A percentile compares a stretch with the other conserved stretches of the same genome.
phyloP scores from a whole-genome alignment of 169 alveolate species.

The Eimeria falciformis region DNA sequence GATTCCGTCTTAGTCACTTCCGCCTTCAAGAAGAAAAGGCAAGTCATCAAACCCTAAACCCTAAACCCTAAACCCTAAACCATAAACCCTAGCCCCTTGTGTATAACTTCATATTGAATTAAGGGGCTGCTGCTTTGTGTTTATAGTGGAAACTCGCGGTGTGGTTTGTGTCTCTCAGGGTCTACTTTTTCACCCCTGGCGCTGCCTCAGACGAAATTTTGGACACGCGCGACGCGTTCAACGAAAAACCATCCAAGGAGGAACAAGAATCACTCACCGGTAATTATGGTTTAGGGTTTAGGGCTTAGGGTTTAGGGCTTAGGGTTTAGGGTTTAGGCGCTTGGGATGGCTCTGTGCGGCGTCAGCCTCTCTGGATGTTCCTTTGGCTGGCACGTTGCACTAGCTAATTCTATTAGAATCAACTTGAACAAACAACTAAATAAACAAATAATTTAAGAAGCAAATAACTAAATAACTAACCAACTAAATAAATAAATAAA shows the following conservation, averaged over 20 bases:
- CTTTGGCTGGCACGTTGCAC: no score
- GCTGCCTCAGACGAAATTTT: slow-evolving; percentile 91
- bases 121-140: background rate
- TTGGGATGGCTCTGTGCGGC: no score
- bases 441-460: no score
- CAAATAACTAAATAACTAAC: no score
- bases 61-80: background rate
- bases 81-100: background rate
- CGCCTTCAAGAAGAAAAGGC: slow-evolving; percentile 71
- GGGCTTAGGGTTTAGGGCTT: background rate
- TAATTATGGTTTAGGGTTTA: background rate
- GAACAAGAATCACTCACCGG: slow-evolving; percentile 79
- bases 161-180: slow-evolving; percentile 77
- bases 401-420: no score
- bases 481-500: no score
- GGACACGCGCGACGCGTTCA: slow-evolving; percentile 93
- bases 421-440: no score
- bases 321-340: slow-evolving; percentile 4
- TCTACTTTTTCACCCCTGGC: slow-evolving; percentile 93
- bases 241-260: slow-evolving; percentile 91
- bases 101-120: background rate
- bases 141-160: background rate
- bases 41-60: background rate
- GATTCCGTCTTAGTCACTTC: slow-evolving; percentile 64
- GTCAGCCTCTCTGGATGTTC: no score